Evolutionary conservation across 495 filamentous ascomycete genomes (phyloP).

Genomic region (Tuber melanosporum): DNA sequence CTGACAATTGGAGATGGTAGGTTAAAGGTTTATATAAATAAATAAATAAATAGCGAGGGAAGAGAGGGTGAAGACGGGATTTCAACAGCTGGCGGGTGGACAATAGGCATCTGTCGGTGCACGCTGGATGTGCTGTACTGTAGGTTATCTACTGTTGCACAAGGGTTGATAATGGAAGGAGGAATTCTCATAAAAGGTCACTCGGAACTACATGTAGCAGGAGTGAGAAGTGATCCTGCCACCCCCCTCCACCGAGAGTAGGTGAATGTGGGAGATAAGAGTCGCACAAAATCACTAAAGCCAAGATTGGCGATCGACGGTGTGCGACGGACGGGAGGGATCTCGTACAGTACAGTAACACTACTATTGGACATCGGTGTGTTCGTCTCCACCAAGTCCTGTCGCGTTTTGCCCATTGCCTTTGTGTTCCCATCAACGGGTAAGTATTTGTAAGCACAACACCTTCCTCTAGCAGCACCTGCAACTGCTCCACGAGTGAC

Average conservation of each 20-base stretch:
- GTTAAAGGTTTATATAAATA: no score
- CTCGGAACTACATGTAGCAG: not conserved
- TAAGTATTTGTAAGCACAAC: not conserved
- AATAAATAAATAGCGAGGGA: not conserved
- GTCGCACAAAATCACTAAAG: not conserved
- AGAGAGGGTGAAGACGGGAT: not conserved
- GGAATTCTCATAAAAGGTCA: not conserved
- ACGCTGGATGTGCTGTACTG: not conserved
- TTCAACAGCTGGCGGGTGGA: not conserved
- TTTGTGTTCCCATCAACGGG: not conserved
- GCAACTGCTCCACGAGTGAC: not conserved
- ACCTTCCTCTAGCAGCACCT: not conserved
- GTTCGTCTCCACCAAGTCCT: not conserved
- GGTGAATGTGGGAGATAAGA: not conserved
- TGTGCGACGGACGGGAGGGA: not conserved
- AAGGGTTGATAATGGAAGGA: not conserved
- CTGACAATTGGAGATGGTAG: not conserved
- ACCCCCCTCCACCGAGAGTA: not conserved
- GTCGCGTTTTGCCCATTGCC: not conserved
- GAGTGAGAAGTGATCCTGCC: not conserved
- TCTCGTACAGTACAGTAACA: not conserved
- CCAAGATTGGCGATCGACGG: not conserved
- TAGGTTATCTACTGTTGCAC: not conserved
- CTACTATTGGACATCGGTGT: not conserved
- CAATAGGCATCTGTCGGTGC: not conserved